Conservation (phyloP, 345 rosid genomes). For the Noccaea bulbosa region DNA sequence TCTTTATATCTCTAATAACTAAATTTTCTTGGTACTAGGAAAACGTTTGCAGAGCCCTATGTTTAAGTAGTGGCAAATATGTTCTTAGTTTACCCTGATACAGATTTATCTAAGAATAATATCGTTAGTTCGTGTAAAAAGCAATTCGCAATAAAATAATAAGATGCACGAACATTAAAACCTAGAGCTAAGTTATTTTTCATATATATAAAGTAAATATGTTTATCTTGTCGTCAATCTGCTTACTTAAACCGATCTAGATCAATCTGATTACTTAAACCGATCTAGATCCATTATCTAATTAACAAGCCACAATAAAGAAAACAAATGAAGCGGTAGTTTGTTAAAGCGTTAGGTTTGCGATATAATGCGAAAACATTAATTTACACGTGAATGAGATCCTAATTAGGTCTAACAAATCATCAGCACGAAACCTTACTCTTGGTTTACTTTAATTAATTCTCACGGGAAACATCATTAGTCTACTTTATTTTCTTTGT, state of each 20-base stretch:
- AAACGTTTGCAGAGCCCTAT: neutral
- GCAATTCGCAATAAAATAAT: neutral
- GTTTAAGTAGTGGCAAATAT: neutral
- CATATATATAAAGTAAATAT: neutral
- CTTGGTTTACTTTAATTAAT: conserved; percentile 39
- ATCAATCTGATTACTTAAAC: conserved; percentile 7
- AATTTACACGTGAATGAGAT: conserved; percentile 34
- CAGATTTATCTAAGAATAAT: neutral
- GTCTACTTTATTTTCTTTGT: conserved; percentile 24
- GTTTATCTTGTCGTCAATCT: neutral
- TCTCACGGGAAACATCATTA: conserved; percentile 35
- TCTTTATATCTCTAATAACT: conserved; percentile 11
- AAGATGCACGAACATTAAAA: conserved; percentile 16
- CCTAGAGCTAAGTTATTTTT: neutral
- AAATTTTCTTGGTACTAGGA: conserved; percentile 5
- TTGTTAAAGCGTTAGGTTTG: conserved; percentile 31
- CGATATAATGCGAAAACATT: conserved; percentile 21
- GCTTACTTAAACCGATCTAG: conserved; percentile 13
- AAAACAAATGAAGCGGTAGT: neutral
- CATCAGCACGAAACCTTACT: conserved; percentile 37
- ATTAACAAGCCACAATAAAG: neutral
- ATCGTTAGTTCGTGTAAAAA: neutral
- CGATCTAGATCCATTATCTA: conserved; percentile 25
- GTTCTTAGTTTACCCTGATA: neutral
- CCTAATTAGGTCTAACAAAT: conserved; percentile 37